Base-by-base conservation (phyloP, 2,329 filamentous ascomycete species). In the Didymella pinodella region DNA sequence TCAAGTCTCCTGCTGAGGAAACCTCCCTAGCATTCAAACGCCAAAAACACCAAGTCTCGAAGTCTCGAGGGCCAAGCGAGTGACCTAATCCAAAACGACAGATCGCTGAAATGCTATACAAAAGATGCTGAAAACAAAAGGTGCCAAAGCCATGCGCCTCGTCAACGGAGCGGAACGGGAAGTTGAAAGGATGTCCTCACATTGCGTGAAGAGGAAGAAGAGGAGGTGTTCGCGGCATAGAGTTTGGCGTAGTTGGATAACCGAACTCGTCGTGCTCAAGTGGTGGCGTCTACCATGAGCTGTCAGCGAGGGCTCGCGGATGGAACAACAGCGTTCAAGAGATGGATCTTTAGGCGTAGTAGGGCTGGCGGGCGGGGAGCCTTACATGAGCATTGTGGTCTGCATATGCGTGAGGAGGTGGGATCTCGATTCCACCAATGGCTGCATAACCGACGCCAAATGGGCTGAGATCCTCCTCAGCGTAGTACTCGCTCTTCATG, bases 331-430 rank as follows among this genome's bases (percentile, higher is more conserved):
- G 59, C 54, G 46, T 58, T 61, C 48, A 71, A 71, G 68, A 71
- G 71, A 49, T 68, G 66, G 65, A 58, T 55, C 56, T 65, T 66
- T 62, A 75, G 66, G 75, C 70, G 69, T 73, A 77, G 64, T 76
- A 76, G 59, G 70, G 64, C 65, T 76, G 75, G 65, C 73, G 72
- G 71, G 73, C 67, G 63, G 75, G 81, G 76, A 80, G 80, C 88
- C 87, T 89, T 88, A 93, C 90, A 86, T 91, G 89, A 84, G 88
- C 86, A 78, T 86, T 85, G 77, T 86, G 85, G 68, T 87, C 82
- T 75, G 90, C 86, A 81, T 91, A 92, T 26, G 85, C 81, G 67
- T 85, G 83, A 57, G 82, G 80, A 59, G 82, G 79, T 73, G 83
- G 83, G 67, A 90, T 84, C 68, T 90, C 88, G 73, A 91, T 85